Percentiles rank a stretch among this genome's conserved stretches.
Evolutionary conservation across 257 asterid genomes (phyloP).

Genomic region (Orobanche coerulescens): DNA sequence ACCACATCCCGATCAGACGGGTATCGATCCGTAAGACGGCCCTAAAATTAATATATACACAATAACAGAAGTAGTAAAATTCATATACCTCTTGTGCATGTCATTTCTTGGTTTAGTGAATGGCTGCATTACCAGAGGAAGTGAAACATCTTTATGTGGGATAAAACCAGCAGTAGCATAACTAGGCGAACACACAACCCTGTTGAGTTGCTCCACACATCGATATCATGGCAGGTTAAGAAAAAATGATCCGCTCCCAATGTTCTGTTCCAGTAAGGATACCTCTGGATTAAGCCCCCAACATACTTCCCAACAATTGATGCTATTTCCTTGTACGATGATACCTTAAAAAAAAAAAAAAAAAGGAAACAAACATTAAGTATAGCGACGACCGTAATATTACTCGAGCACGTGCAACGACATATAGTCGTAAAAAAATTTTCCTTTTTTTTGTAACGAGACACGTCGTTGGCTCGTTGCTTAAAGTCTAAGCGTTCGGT

Average conservation of each 20-base stretch:
- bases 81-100: conserved; percentile 3
- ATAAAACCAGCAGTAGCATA: background rate
- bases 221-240: conserved; percentile 16
- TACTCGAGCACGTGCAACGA: too few relatives aligned
- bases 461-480: background rate
- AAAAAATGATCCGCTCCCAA: conserved; percentile 21
- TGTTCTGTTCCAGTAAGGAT: conserved; percentile 24
- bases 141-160: conserved; percentile 26
- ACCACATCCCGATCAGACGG: too few relatives aligned
- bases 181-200: conserved; percentile 19
- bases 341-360: conserved; percentile 3
- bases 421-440: too few relatives aligned
- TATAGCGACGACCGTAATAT: too few relatives aligned
- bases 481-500: background rate
- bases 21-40: too few relatives aligned
- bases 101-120: background rate
- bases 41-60: too few relatives aligned
- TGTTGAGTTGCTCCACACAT: conserved; percentile 7
- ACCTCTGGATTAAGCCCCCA: background rate
- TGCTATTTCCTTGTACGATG: conserved; percentile 2
- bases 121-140: conserved; percentile 20
- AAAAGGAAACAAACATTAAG: too few relatives aligned
- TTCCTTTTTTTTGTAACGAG: too few relatives aligned
- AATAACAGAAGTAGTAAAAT: too few relatives aligned
- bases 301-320: background rate